These are phyloP conservation scores for Malassezia obtusa DNA, from an alignment of 1,284 basidiomycete species.

Conservation along the genomic window DNA sequence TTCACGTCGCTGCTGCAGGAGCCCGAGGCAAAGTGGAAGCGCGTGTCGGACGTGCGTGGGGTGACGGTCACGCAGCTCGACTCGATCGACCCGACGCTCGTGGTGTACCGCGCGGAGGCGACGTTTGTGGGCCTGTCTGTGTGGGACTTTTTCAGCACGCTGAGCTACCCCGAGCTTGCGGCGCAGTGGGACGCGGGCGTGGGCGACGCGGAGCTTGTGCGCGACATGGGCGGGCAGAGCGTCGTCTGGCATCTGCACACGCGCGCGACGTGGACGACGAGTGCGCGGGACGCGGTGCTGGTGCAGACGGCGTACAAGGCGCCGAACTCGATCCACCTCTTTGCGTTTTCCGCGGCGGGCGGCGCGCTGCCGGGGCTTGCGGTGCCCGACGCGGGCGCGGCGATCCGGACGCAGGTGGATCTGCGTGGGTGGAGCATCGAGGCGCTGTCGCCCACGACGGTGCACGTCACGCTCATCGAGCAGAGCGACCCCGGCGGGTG, in stretches of 20 bases:
- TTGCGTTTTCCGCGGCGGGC: conserved; percentile 82
- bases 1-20: conserved; percentile 95
- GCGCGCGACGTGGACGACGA: conserved; percentile 34
- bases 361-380: conserved; percentile 60
- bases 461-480: conserved; percentile 83
- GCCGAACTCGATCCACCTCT: conserved; percentile 78
- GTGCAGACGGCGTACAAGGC: conserved; percentile 96
- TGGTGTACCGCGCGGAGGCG: conserved; percentile 91
- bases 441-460: conserved; percentile 85
- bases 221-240: conserved; percentile 68
- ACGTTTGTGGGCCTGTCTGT: conserved; percentile 91
- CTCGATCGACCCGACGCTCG: conserved; percentile 90
- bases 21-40: conserved; percentile 93
- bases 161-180: conserved; percentile 71
- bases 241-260: conserved; percentile 51
- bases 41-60: conserved; percentile 69
- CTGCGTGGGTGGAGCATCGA: conserved; percentile 96
- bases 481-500: conserved; percentile 96
- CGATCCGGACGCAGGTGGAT: conserved; percentile 88
- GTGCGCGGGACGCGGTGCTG: conserved; percentile 74
- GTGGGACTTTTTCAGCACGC: conserved; percentile 88
- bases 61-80: conserved; percentile 75
- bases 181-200: conserved; percentile 81
- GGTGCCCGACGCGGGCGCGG: conserved; percentile 59
- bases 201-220: conserved; percentile 72